Evolutionary conservation across 2,329 filamentous ascomycete genomes (phyloP), one percentile per base, ranked within the genome.

Genomic region (Fusarium udum): DNA sequence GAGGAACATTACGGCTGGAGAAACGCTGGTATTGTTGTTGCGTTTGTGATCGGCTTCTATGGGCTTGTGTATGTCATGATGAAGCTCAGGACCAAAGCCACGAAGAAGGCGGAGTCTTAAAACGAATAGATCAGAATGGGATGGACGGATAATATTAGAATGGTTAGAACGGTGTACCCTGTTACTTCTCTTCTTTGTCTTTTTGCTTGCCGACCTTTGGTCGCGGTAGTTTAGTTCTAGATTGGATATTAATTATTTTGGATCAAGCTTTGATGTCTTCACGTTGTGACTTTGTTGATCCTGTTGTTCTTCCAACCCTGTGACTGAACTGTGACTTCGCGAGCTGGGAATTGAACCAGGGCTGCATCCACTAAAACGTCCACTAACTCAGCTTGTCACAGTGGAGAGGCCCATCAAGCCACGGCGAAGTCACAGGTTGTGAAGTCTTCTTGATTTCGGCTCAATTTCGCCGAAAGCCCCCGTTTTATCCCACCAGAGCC

Each of bases 1-100:
- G 85, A 89, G 4, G 89, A 92, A 70, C 89, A 85, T 69, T 90
- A 90, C 73, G 91, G 90, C 0, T 93, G 91, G 92, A 85, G 92
- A 48, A 85, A 93, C 78, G 88, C 88, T 0, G 91, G 78, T 0
- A 89, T 92, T 57, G 85, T 87, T 8, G 87, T 86, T 2, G 80
- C 89, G 8, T 91, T 91, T 72, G 86, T 83, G 2, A 62, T 88
- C 46, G 87, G 85, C 52, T 86, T 85, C 3, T 92, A 92, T 53
- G 78, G 78, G 0, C 53, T 86, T 60, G 85, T 87, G 7, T 85
- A 82, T 62, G 68, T 73, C 7, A 77, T 87, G 66, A 86, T 87
- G 85, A 86, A 86, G 79, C 78, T 87, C 28, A 78, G 85, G 34
- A 86, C 84, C 20, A 86, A 86, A 78, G 81, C 82, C 5, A 84